phyloP scores from a whole-genome alignment of 192 early-diverging fungal genomes.

The Paraglomus occultum region DNA sequence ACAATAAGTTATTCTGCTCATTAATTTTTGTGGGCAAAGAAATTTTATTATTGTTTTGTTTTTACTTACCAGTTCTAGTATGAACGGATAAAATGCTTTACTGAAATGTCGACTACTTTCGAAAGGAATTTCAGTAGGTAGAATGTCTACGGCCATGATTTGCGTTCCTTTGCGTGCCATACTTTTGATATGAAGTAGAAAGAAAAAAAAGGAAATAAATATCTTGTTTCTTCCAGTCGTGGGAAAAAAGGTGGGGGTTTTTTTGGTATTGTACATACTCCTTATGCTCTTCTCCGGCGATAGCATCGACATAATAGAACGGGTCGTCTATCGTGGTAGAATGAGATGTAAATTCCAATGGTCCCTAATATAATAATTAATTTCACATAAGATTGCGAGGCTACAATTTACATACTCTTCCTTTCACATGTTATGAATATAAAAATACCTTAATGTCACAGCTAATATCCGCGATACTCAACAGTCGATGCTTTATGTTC shows the following conservation, averaged over 20 bases:
- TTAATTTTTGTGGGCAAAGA: neutral
- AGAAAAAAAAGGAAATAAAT: neutral
- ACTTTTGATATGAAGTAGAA: conserved; percentile 31
- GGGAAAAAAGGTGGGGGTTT: neutral
- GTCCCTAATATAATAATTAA: conserved; percentile 61
- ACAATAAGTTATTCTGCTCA: neutral
- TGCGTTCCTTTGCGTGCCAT: conserved; percentile 83
- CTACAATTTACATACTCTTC: neutral
- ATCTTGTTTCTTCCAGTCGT: neutral
- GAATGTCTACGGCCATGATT: conserved; percentile 96
- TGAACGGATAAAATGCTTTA: conserved; percentile 74
- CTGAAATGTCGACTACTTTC: conserved; percentile 95
- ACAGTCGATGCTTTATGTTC: conserved; percentile 67
- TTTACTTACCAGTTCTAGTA: conserved; percentile 76
- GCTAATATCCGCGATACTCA: conserved; percentile 87
- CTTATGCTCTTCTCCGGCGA: conserved; percentile 64
- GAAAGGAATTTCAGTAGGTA: conserved; percentile 94
- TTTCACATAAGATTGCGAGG: neutral
- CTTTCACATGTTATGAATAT: neutral
- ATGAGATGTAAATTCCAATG: conserved; percentile 92
- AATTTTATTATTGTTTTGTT: neutral
- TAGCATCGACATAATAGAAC: conserved; percentile 90
- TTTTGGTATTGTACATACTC: conserved; percentile 47
- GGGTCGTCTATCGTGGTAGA: conserved; percentile 87
- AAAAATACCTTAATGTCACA: conserved; percentile 81